Evolutionary conservation across 169 alveolate species (phyloP).

Genomic region (Ichthyophthirius multifiliis): DNA sequence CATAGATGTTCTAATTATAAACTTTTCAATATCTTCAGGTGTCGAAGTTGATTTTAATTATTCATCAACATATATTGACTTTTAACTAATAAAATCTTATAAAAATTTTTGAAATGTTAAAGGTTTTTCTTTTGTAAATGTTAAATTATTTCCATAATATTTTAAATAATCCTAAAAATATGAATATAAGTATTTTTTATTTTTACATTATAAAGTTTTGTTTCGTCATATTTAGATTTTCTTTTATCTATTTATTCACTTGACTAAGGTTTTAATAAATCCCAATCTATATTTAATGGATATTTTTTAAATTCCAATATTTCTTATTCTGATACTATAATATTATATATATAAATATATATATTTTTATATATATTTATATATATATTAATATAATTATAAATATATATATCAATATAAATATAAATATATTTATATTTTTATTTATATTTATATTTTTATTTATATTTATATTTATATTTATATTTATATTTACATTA

Average conservation of each 20-base stretch:
- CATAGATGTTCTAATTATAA: not conserved
- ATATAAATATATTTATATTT: not conserved
- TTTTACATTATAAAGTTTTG: not conserved
- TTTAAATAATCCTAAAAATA: not conserved
- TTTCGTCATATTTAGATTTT: not conserved
- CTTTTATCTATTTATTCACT: not conserved
- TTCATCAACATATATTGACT: too few relatives aligned
- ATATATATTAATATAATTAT: not conserved
- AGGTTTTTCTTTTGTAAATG: conserved; percentile 1
- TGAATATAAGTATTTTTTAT: not conserved
- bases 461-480: not conserved
- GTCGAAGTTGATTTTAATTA: too few relatives aligned
- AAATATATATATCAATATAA: not conserved
- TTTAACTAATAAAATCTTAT: too few relatives aligned
- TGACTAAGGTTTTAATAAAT: not conserved
- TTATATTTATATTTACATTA: not conserved
- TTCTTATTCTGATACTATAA: not conserved
- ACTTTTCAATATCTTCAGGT: not conserved
- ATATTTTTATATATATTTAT: too few relatives aligned
- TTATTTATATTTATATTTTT: not conserved
- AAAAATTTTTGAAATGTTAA: too few relatives aligned
- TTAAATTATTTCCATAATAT: not conserved
- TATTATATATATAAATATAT: too few relatives aligned
- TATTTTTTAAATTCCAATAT: not conserved
- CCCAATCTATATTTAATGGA: conserved; percentile 8